These are phyloP conservation scores for Nothophoma quercina DNA, from an alignment of 2,329 filamentous ascomycete species.

Conservation along the genomic window DNA sequence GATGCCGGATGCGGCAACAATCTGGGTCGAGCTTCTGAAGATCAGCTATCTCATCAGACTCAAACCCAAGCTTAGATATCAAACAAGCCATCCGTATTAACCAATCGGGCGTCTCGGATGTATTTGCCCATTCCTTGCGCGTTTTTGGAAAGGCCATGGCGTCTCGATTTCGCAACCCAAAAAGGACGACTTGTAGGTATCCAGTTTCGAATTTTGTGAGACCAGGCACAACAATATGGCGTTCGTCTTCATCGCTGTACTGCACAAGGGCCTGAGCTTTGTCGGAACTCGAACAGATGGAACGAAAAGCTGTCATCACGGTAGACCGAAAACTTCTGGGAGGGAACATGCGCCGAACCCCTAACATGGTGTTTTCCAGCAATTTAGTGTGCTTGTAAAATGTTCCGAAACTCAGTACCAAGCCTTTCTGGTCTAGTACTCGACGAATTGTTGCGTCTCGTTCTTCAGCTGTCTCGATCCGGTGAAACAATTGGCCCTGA, in stretches of 20 bases:
- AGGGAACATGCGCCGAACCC: background rate
- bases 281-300: too few relatives aligned
- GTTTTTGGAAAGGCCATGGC: background rate
- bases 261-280: background rate
- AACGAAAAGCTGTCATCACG: too few relatives aligned
- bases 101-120: background rate
- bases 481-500: background rate
- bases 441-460: background rate
- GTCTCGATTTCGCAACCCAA: background rate
- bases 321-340: background rate
- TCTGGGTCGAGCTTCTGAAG: background rate
- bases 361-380: background rate
- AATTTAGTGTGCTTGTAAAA: background rate
- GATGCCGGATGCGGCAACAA: background rate
- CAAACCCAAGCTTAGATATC: background rate
- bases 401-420: background rate
- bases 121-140: background rate
- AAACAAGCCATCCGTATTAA: background rate
- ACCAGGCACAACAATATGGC: too few relatives aligned
- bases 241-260: background rate
- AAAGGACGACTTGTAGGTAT: background rate
- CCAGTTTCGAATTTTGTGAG: background rate
- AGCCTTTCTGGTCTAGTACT: background rate
- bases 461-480: background rate
- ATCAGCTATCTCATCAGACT: background rate